phyloP scores from a whole-genome alignment of 768 basidiomycete genomes.

The Lactifluus echinatus region DNA sequence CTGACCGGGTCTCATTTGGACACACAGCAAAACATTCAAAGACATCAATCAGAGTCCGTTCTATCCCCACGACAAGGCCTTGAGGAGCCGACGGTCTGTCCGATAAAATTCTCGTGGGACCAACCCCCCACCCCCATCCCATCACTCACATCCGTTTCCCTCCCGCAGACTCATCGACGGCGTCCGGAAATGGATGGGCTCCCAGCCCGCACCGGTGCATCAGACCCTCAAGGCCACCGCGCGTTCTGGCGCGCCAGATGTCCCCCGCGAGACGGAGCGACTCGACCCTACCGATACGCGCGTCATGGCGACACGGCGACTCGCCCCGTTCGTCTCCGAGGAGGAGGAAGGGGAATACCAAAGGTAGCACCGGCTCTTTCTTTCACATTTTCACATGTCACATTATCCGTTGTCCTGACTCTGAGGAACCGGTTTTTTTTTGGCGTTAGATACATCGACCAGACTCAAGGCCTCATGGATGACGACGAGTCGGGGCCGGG shows the following conservation, averaged over 20 bases:
- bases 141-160: neutral
- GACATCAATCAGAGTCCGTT: slow-evolving; percentile 73
- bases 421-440: too few relatives aligned
- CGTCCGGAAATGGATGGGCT: slow-evolving; percentile 68
- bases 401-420: too few relatives aligned
- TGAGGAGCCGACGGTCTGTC: slow-evolving; percentile 30
- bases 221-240: neutral
- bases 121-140: neutral
- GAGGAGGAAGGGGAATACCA: slow-evolving; percentile 20
- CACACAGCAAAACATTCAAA: slow-evolving; percentile 58
- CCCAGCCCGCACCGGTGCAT: slow-evolving; percentile 31
- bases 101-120: neutral
- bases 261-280: slow-evolving; percentile 4
- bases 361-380: slow-evolving; percentile 1
- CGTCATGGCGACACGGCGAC: slow-evolving; percentile 7
- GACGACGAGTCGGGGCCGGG: slow-evolving; percentile 9
- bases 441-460: slow-evolving; percentile 15
- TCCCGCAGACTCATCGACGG: slow-evolving; percentile 60
- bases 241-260: slow-evolving; percentile 1
- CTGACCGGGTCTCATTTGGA: neutral
- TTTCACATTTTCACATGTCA: neutral
- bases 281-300: slow-evolving; percentile 13
- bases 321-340: slow-evolving; percentile 16
- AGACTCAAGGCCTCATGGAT: slow-evolving; percentile 11
- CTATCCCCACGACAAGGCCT: slow-evolving; percentile 39